Conservation (phyloP, 768 basidiomycete genomes). For the Pleurotus platypus region DNA sequence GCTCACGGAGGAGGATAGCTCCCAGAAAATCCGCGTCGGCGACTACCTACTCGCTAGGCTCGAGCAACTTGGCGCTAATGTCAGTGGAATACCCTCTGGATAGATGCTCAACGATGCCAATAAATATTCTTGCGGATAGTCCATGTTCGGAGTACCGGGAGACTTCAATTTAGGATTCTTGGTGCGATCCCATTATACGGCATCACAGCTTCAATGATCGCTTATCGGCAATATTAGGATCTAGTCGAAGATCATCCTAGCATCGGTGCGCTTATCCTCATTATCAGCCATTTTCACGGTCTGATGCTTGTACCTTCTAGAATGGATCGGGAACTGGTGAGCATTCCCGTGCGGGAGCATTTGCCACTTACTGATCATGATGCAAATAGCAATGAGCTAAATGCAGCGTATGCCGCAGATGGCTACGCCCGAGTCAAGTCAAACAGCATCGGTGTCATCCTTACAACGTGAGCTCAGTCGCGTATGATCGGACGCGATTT, state of each 20-base stretch:
- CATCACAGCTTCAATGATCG: background rate
- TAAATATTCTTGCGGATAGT: slow-evolving; percentile 34
- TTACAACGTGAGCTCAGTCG: slow-evolving; percentile 60
- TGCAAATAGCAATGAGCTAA: slow-evolving; percentile 69
- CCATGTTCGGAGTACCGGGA: slow-evolving; percentile 84
- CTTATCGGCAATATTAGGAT: slow-evolving; percentile 44
- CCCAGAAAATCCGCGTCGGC: slow-evolving; percentile 46
- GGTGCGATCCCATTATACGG: background rate
- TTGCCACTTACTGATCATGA: background rate
- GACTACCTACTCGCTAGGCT: slow-evolving; percentile 62
- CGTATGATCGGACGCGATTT: background rate
- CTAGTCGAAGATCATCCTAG: slow-evolving; percentile 74
- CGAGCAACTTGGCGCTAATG: slow-evolving; percentile 62
- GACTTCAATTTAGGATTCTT: slow-evolving; percentile 68
- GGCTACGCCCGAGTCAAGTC: slow-evolving; percentile 90
- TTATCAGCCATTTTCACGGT: background rate
- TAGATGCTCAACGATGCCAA: background rate
- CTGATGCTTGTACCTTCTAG: slow-evolving; percentile 8
- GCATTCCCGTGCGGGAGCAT: slow-evolving; percentile 3
- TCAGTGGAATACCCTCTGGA: slow-evolving; percentile 21
- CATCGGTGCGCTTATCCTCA: slow-evolving; percentile 30
- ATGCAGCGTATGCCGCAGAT: slow-evolving; percentile 88
- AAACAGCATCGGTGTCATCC: slow-evolving; percentile 62
- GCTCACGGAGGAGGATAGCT: slow-evolving; percentile 33
- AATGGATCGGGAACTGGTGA: slow-evolving; percentile 88